phyloP scores from a whole-genome alignment of 2,329 filamentous ascomycete genomes.

The Fusarium abutilonis region DNA sequence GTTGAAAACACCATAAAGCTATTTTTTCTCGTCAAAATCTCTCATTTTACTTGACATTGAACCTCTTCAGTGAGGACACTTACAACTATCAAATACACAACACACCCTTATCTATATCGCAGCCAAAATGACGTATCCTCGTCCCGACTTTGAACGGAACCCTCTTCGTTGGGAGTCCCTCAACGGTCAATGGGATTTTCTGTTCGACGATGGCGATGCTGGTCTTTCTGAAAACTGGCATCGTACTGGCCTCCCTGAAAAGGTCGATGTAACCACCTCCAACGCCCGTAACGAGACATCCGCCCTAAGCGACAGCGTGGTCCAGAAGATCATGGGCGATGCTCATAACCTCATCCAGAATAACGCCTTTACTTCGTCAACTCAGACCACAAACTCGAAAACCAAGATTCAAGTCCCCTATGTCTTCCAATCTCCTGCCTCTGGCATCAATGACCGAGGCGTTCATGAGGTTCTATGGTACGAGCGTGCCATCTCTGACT shows the following conservation, averaged over 20 bases:
- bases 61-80: background rate
- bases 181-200: slow-evolving; percentile 70
- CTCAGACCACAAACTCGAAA: slow-evolving; percentile 53
- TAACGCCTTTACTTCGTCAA: slow-evolving; percentile 52
- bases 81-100: too few species aligned
- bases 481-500: slow-evolving; percentile 62
- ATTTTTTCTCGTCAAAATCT: background rate
- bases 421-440: slow-evolving; percentile 71
- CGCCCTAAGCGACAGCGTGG: slow-evolving; percentile 48
- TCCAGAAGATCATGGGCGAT: slow-evolving; percentile 59
- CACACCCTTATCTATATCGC: background rate
- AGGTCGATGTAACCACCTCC: slow-evolving; percentile 47
- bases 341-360: slow-evolving; percentile 59
- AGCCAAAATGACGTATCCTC: slow-evolving; percentile 61
- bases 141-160: slow-evolving; percentile 70
- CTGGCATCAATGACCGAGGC: slow-evolving; percentile 68
- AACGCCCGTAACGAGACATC: slow-evolving; percentile 49
- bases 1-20: slow-evolving; percentile 15
- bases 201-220: slow-evolving; percentile 71
- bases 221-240: slow-evolving; percentile 66
- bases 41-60: slow-evolving; percentile 3
- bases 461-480: slow-evolving; percentile 77
- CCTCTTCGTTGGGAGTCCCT: slow-evolving; percentile 67
- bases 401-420: slow-evolving; percentile 70
- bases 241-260: slow-evolving; percentile 58